These are phyloP conservation scores for Mycena vulgaris DNA, from an alignment of 768 basidiomycete genomes.

Conservation along the genomic window DNA sequence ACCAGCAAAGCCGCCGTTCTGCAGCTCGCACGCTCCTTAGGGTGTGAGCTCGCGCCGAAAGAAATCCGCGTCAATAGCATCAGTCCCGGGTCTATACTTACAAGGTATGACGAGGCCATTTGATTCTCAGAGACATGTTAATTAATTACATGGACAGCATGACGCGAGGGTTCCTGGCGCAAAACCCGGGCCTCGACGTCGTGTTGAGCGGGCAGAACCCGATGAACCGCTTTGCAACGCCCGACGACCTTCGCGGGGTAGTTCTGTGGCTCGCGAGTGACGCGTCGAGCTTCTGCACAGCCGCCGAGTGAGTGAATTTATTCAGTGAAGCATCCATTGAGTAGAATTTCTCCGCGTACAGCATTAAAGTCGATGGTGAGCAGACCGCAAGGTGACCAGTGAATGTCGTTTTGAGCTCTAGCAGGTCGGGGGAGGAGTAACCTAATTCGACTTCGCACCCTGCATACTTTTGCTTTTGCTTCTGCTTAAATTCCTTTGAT, in stretches of 20 bases:
- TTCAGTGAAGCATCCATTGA: not conserved
- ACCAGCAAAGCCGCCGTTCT: conserved; percentile 82
- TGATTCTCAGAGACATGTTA: no score
- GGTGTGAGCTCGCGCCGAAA: conserved; percentile 79
- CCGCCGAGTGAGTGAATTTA: conserved; percentile 46
- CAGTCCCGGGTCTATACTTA: conserved; percentile 82
- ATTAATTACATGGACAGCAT: conserved; percentile 60
- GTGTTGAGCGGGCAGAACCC: conserved; percentile 78
- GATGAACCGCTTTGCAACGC: conserved; percentile 73
- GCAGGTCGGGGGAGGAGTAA: no score
- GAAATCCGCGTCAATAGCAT: conserved; percentile 80
- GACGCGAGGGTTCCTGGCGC: conserved; percentile 73
- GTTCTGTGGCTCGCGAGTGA: conserved; percentile 77
- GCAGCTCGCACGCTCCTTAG: conserved; percentile 85
- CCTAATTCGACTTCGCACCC: no score
- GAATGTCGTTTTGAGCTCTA: no score
- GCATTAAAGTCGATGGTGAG: conserved; percentile 33
- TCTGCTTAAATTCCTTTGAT: no score
- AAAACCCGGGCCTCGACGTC: conserved; percentile 66
- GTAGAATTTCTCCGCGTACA: no score
- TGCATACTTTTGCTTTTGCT: no score
- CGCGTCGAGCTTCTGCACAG: conserved; percentile 81
- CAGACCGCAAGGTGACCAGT: conserved; percentile 36
- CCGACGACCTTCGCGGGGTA: conserved; percentile 79
- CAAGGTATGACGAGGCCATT: conserved; percentile 58